phyloP scores from a whole-genome alignment of 495 filamentous ascomycete species.

The Bryoglossum gracile region DNA sequence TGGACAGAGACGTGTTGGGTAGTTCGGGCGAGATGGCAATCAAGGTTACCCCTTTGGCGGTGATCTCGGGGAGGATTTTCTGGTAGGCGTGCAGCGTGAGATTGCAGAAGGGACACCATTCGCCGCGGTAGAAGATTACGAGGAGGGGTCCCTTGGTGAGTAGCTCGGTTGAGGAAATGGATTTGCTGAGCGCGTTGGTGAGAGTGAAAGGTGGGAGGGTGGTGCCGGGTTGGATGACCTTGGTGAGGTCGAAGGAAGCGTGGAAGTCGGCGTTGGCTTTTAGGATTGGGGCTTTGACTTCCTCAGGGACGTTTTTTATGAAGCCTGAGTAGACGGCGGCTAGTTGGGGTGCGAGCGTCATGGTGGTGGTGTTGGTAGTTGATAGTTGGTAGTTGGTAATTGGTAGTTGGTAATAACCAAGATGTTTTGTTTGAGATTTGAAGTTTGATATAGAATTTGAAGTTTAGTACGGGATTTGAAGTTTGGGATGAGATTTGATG shows the following conservation, averaged over 20 bases:
- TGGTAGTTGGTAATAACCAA: no score
- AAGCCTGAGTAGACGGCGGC: conserved; percentile 5
- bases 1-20: conserved; percentile 27
- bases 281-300: conserved; percentile 29
- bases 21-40: conserved; percentile 36
- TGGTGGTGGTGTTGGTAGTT: no score
- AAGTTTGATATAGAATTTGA: no score
- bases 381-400: no score
- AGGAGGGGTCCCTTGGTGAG: conserved; percentile 32
- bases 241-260: conserved; percentile 20
- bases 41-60: conserved; percentile 31
- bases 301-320: conserved; percentile 16
- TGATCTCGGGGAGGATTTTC: conserved; percentile 26
- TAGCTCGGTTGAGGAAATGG: conserved; percentile 25
- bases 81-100: conserved; percentile 28
- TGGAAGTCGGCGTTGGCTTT: conserved; percentile 12
- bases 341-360: conserved; percentile 11
- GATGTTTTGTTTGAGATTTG: no score
- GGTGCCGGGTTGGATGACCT: conserved; percentile 29
- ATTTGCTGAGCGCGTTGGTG: conserved; percentile 26
- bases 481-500: no score
- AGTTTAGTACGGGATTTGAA: no score
- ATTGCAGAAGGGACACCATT: conserved; percentile 41
- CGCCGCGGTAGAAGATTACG: conserved; percentile 37
- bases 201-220: conserved; percentile 28